Evolutionary conservation across 441 rosid species (phyloP), one percentile per base, ranked within the genome.

Genomic region (Adansonia rubrostipa): DNA sequence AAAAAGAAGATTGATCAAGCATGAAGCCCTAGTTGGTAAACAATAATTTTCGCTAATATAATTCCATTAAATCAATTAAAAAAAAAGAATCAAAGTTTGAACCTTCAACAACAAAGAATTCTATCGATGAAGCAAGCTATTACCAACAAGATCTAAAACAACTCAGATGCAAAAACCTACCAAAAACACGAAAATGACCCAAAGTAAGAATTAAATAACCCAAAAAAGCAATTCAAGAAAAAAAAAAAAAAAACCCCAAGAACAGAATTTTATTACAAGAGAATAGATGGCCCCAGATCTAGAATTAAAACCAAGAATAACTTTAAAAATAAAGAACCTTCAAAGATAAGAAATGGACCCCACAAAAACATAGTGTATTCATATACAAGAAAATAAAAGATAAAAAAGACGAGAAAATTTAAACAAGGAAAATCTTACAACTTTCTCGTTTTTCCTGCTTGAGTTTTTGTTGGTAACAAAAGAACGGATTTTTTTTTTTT

Each of bases 371-470:
- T 40, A 14, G 33, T 17, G 33, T 10, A 33, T 36, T 20, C 44
- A 42, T 40, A 57, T 56, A 44, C 11, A 0, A 36, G 0, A 36
- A 36, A 36, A 36, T 36, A 4, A 61, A 60, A 28, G 0, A 17
- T 17, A 44, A n/a, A 9, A 54, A 33, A 24, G 4, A n/a, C 10
- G n/a, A 54, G 71, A 40, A 73, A 17, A 11, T 33, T 73, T 56
- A 20, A 73, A 73, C 53, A 73, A 33, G 6, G 22, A n/a, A 44
- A 73, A 73, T 73, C 76, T 73, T 73, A 57, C 66, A 4, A 15
- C 44, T 72, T 13, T 2, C 14, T n/a, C 1, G 4, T 5, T 33
- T 2, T 57, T 56, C 19, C 28, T 73, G 6, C 42, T 10, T 14
- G 22, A 33, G 47, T 15, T 33, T 33, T 36, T 8, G 28, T 9